phyloP scores from a whole-genome alignment of 2,329 filamentous ascomycete genomes.

The Huntiella bhutanensis region DNA sequence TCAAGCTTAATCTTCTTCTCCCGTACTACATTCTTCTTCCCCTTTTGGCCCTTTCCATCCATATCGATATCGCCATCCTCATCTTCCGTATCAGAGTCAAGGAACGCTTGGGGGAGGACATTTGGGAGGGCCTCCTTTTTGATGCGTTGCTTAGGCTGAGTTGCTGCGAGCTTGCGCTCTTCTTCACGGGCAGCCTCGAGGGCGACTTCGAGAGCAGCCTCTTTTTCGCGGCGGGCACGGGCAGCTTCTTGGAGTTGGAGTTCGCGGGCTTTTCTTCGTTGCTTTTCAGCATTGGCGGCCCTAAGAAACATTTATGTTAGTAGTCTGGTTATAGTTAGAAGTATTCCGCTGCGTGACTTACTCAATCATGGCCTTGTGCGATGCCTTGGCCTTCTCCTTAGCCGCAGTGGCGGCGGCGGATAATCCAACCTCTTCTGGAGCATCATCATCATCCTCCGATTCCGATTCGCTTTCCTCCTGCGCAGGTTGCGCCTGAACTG shows the following conservation, averaged over 20 bases:
- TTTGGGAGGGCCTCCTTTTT: conserved; percentile 19
- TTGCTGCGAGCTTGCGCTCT: neutral
- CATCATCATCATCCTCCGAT: conserved; percentile 32
- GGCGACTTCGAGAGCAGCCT: conserved; percentile 13
- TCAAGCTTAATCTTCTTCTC: conserved; percentile 22
- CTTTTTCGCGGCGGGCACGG: conserved; percentile 25
- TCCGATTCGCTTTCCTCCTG: neutral
- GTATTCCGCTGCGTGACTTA: conserved; percentile 18
- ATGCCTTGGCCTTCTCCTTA: conserved; percentile 26
- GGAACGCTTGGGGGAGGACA: conserved; percentile 33
- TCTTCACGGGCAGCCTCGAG: conserved; percentile 9
- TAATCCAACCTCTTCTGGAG: conserved; percentile 40
- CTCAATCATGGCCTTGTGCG: conserved; percentile 32
- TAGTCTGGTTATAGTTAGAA: neutral
- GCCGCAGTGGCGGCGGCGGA: conserved; percentile 27
- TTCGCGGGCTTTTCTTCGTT: conserved; percentile 36
- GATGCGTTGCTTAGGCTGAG: neutral
- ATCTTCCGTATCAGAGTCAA: conserved; percentile 31
- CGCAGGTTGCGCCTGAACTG: neutral
- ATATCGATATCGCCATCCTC: conserved; percentile 13
- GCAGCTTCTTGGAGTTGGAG: conserved; percentile 36
- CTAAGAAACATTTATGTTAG: conserved; percentile 17
- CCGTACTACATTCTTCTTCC: conserved; percentile 17
- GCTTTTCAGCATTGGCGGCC: conserved; percentile 30
- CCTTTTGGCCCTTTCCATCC: neutral